Evolutionary conservation across 768 basidiomycete genomes (phyloP).

Genomic region (Phanerochaete sordida): DNA sequence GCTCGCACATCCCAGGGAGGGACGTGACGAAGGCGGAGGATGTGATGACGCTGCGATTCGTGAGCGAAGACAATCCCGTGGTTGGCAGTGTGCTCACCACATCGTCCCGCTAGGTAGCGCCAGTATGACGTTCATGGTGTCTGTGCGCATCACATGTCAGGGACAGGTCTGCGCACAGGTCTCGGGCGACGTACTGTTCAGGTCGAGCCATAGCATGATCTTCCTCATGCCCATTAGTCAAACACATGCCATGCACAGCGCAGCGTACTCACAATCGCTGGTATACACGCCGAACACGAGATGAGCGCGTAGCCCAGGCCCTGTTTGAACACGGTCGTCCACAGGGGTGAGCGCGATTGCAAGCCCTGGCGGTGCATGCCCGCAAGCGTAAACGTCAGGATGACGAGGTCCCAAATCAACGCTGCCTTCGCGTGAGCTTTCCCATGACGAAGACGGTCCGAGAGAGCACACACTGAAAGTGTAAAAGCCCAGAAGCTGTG

Average conservation of each 20-base stretch:
- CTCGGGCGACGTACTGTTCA: neutral
- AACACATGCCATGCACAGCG: neutral
- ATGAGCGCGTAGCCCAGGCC: neutral
- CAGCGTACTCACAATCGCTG: neutral
- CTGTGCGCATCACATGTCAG: neutral
- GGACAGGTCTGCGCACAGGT: too few species aligned
- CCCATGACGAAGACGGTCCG: neutral
- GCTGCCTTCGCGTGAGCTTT: neutral
- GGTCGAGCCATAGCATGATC: neutral
- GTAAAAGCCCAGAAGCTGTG: neutral
- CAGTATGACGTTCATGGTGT: slow-evolving; percentile 1
- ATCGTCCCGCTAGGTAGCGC: neutral
- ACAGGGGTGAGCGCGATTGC: neutral
- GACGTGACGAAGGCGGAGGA: neutral
- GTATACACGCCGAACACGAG: neutral
- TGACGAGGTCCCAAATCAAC: slow-evolving; percentile 1
- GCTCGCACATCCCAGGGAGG: neutral
- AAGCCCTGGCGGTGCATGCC: neutral
- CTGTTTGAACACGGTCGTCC: neutral
- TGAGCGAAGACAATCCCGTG: too few species aligned
- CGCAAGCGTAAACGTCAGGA: neutral
- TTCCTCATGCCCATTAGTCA: neutral
- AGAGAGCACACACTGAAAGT: slow-evolving; percentile 1
- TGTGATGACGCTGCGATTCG: neutral
- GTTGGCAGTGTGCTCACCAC: neutral